phyloP scores from a whole-genome alignment of 495 filamentous ascomycete genomes.

The Lasiosphaeris hirsuta region DNA sequence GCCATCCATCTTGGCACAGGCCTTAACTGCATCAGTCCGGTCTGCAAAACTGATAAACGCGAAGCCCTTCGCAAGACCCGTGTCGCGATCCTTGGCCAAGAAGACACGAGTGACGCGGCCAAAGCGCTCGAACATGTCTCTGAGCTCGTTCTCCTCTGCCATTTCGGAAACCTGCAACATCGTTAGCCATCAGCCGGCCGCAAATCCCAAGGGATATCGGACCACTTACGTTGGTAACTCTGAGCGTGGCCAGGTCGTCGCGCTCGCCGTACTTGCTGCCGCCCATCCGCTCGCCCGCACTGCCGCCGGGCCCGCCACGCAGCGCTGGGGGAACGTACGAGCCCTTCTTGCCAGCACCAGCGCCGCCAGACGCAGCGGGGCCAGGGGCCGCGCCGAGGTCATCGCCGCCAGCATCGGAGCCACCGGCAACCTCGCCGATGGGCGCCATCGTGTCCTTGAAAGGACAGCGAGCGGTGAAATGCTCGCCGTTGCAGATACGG shows the following conservation, averaged over 20 bases:
- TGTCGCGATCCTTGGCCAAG: slow-evolving; percentile 94
- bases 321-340: slow-evolving; percentile 93
- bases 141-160: slow-evolving; percentile 89
- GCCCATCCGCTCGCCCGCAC: slow-evolving; percentile 80
- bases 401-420: slow-evolving; percentile 47
- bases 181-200: slow-evolving; percentile 13
- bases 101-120: slow-evolving; percentile 96
- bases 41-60: slow-evolving; percentile 97
- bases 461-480: slow-evolving; percentile 90
- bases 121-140: slow-evolving; percentile 96
- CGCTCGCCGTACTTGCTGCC: slow-evolving; percentile 80
- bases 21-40: slow-evolving; percentile 79
- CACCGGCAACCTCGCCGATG: slow-evolving; percentile 48
- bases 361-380: slow-evolving; percentile 44
- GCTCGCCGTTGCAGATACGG: slow-evolving; percentile 95
- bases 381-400: slow-evolving; percentile 40
- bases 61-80: slow-evolving; percentile 91
- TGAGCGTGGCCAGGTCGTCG: slow-evolving; percentile 91
- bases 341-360: slow-evolving; percentile 64
- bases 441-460: slow-evolving; percentile 66
- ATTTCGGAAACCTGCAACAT: slow-evolving; percentile 81
- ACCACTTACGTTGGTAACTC: slow-evolving; percentile 89
- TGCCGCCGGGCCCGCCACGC: slow-evolving; percentile 60
- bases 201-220: not conserved
- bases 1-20: slow-evolving; percentile 97